Evolutionary conservation across 495 filamentous ascomycete genomes (phyloP), one percentile per base, ranked within the genome.

Genomic region (Aspergillus campestris): DNA sequence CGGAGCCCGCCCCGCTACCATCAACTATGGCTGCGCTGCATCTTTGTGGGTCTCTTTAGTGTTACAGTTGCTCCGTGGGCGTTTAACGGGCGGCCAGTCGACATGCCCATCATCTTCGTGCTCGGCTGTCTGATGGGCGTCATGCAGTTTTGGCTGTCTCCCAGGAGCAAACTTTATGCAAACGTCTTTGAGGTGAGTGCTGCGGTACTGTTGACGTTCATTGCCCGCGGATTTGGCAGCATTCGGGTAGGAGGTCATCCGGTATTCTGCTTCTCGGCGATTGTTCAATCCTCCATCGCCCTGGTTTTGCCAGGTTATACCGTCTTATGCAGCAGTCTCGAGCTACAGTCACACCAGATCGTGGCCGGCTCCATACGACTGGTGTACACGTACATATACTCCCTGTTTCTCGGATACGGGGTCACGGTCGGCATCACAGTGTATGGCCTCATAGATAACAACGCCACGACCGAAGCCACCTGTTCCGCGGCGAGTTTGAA

Each of bases 341-440:
- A 96, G 56, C 73, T 96, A 0, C 90, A 95, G 58, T 89, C 83
- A 6, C 75, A 78, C 40, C 80, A 83, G 48, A 80, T 96, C 48
- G 82, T 94, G 7, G 87, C 90, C 13, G 90, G 90, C 6, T 89
- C 85, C 6, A 86, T 95, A 29, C 83, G 90, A 24, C 83, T 95
- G 80, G 86, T 96, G 6, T 94, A 90, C 53, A 87, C 89, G 2
- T 82, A 95, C 51, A 89, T 95, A 47, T 95, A 95, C 63, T 89
- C 89, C 1, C 74, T 95, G 3, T 94, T 95, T 66, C 81, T 96
- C 8, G 90, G 89, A n/a, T 95, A 89, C 54, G 90, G 89, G 18
- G 91, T 95, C 47, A 94, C 90, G 3, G 86, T 96, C 35, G 90
- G 90, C n/a, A 89, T 87, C 1, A 85, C 84, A 1, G 72, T 96